Base-by-base conservation (phyloP, 495 filamentous ascomycete species). In the Daldinia grandis region DNA sequence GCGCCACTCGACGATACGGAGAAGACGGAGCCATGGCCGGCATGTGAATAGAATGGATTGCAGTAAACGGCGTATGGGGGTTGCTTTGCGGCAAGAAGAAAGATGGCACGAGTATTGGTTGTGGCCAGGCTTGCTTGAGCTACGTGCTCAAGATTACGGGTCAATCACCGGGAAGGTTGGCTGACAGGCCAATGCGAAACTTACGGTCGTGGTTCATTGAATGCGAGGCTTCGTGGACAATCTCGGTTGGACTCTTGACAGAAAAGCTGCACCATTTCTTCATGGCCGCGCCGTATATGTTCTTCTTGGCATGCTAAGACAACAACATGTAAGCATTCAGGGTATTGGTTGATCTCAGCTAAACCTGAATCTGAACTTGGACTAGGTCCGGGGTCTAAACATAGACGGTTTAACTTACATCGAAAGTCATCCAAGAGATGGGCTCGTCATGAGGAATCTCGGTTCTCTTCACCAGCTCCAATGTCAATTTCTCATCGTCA, bases 341-440 rank as follows among this genome's bases (percentile, higher is more conserved):
- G 37, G 35, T 33, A 12, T 28, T 25, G 17, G 5, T 7, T 15
- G n/a, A 35, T 10, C 55, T 10, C 17, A n/a, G 49, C 15, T 24
- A n/a, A 47, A 12, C 17, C 17, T 38, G 42, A 28, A 24, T 15
- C 40, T 30, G 24, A 60, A 44, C 25, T 21, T 55, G 59, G 14
- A 21, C 54, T 57, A 12, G 12, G 19, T 37, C 49, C 24, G 2
- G 19, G 33, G 19, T 25, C 2, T 24, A 42, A 35, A 17, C 24
- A 24, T 50, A 40, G 28, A 17, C 7, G 28, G 12, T 47, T 58
- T 30, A 15, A 78, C 87, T 78, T 82, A 92, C 90, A 74, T 92
- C 90, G 73, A 94, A 93, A 42, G 91, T 90, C 89, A 95, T 93
- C 92, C 92, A 95, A 71, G 91, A 94, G 74, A 95, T 94, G 3